Evolutionary conservation across 169 alveolate species (phyloP).

Genomic region (Amoebophrya sp.): DNA sequence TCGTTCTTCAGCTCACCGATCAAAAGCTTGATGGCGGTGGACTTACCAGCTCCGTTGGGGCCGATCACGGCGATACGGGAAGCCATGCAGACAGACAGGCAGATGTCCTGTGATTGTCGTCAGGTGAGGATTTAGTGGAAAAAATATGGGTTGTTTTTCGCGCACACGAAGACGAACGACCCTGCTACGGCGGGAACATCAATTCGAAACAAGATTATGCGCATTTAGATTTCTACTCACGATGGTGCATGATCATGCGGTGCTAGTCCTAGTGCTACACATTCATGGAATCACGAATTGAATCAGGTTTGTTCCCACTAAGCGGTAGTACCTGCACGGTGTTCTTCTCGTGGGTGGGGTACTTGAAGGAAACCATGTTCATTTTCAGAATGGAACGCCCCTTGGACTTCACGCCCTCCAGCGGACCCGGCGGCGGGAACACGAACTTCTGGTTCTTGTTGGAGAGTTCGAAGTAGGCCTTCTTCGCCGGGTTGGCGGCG

Average conservation of each 20-base stretch:
- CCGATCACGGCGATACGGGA: constrained; percentile 51
- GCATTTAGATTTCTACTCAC: too few relatives aligned
- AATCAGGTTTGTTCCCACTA: too few relatives aligned
- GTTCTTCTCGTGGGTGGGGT: constrained; percentile 23
- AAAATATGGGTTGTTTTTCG: too few relatives aligned
- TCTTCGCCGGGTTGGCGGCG: constrained; percentile 31
- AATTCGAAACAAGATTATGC: too few relatives aligned
- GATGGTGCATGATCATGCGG: too few relatives aligned
- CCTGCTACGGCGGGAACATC: too few relatives aligned
- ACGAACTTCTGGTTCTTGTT: constrained; percentile 15
- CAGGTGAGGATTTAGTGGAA: too few relatives aligned
- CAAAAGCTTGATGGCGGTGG: constrained; percentile 51
- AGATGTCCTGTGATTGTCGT: constrained; percentile 25
- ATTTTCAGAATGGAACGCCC: constrained; percentile 34
- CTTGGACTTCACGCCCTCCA: constrained; percentile 40
- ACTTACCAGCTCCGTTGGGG: constrained; percentile 52
- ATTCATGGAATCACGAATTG: too few relatives aligned
- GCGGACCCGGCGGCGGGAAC: constrained; percentile 36
- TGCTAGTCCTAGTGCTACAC: too few relatives aligned
- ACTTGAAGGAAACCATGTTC: constrained; percentile 34
- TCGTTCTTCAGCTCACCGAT: constrained; percentile 49
- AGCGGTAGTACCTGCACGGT: background rate
- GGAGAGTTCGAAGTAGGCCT: constrained; percentile 38
- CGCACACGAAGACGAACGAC: too few relatives aligned
- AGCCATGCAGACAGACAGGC: constrained; percentile 11